Evolutionary conservation across 495 filamentous ascomycete species (phyloP).

Genomic region (Trichocladium uniseriatum): DNA sequence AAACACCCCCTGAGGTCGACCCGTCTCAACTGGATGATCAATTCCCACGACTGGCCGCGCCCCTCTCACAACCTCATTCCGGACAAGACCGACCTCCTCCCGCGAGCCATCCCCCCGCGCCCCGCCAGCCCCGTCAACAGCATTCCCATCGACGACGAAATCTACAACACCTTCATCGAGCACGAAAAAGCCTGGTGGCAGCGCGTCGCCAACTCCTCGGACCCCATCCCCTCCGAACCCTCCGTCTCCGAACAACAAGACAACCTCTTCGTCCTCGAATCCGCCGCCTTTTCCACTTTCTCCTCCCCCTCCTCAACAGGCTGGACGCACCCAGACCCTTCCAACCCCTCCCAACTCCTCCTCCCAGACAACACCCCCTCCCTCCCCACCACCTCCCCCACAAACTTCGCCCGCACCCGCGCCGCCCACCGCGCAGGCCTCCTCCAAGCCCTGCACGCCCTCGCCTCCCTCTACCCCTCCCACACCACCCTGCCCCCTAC

Average conservation of each 20-base stretch:
- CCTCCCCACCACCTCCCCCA: not conserved
- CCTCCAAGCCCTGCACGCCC: conserved; percentile 28
- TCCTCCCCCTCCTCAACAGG: not conserved
- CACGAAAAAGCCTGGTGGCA: conserved; percentile 4
- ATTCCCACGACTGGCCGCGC: conserved; percentile 10
- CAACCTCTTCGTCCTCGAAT: conserved; percentile 12
- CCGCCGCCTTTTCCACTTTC: conserved; percentile 5
- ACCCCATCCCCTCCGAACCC: not conserved
- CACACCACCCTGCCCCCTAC: conserved; percentile 17
- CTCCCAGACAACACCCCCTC: conserved; percentile 11
- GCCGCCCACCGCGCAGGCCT: conserved; percentile 35
- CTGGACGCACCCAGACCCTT: conserved; percentile 3
- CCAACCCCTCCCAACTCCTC: not conserved
- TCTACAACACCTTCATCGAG: not conserved
- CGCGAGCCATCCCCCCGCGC: conserved; percentile 4
- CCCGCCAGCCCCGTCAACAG: conserved; percentile 5
- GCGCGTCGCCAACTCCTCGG: not conserved
- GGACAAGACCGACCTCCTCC: conserved; percentile 4
- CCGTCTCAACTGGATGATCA: conserved; percentile 17
- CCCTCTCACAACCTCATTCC: conserved; percentile 3
- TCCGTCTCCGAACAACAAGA: not conserved
- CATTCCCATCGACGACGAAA: conserved; percentile 1
- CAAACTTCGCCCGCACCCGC: conserved; percentile 19
- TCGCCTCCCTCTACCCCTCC: conserved; percentile 15
- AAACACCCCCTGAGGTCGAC: conserved; percentile 9